Evolutionary conservation across 306 rosid genomes (phyloP).

Genomic region (Spatholobus suberectus): DNA sequence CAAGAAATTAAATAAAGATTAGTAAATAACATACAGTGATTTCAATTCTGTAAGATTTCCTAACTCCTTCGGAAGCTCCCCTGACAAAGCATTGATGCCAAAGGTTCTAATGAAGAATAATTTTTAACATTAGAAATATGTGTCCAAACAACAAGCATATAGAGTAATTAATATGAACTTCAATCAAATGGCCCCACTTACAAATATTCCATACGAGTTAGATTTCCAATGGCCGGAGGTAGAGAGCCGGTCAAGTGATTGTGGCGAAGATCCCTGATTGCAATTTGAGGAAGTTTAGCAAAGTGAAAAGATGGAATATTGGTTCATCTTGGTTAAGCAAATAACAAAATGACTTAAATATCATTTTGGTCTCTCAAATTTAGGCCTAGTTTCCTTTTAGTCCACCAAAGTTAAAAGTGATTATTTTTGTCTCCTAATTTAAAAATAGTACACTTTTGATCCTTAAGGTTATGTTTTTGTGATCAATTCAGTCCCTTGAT

Average conservation of each 20-base stretch:
- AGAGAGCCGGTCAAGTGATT: conserved; percentile 71
- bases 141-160: not conserved
- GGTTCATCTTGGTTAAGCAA: not conserved
- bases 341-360: no score
- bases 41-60: conserved; percentile 58
- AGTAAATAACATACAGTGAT: conserved; percentile 53
- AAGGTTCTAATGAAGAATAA: conserved; percentile 49
- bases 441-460: no score
- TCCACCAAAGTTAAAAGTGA: no score
- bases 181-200: conserved; percentile 38
- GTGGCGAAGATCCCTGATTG: conserved; percentile 59
- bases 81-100: conserved; percentile 71
- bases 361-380: no score
- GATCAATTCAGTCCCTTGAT: no score
- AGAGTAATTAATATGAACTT: not conserved
- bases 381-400: no score
- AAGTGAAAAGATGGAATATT: not conserved
- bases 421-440: no score
- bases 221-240: conserved; percentile 68
- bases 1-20: no score
- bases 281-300: conserved; percentile 17
- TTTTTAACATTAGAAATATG: not conserved
- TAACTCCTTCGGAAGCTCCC: no score
- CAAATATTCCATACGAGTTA: conserved; percentile 68
- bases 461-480: no score